Conservation (phyloP, 768 basidiomycete species). For the Ramaria sp. region DNA sequence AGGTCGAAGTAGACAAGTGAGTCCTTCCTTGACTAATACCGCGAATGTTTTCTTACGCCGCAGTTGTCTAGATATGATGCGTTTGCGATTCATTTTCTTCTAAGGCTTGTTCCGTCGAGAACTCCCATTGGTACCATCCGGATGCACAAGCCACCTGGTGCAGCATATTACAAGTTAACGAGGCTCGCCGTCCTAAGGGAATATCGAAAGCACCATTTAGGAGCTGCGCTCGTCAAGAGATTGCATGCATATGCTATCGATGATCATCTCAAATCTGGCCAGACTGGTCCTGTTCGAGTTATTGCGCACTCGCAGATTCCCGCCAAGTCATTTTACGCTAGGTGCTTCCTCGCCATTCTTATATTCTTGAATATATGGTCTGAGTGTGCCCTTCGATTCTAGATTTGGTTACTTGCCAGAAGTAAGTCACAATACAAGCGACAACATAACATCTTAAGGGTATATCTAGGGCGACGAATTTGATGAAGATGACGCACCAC, state of each 20-base stretch:
- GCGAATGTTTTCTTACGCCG: not conserved
- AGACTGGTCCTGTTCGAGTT: constrained; percentile 26
- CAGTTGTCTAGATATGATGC: constrained; percentile 42
- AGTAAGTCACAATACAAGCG: constrained; percentile 29
- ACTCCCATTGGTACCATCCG: constrained; percentile 67
- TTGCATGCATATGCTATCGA: constrained; percentile 49
- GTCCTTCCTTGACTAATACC: constrained; percentile 16
- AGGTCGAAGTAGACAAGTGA: constrained; percentile 67
- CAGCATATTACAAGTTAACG: constrained; percentile 58
- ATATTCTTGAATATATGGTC: not conserved
- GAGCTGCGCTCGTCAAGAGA: constrained; percentile 50
- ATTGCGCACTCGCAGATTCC: constrained; percentile 63
- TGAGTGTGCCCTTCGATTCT: constrained; percentile 10
- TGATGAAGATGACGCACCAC: constrained; percentile 77
- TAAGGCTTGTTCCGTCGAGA: constrained; percentile 52
- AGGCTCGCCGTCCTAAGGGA: constrained; percentile 59
- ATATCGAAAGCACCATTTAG: constrained; percentile 55
- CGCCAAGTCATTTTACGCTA: constrained; percentile 65
- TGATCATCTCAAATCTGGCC: constrained; percentile 24
- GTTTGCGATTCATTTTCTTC: constrained; percentile 57
- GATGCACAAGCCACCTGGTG: constrained; percentile 11
- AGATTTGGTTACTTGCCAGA: constrained; percentile 28
- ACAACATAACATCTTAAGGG: constrained; percentile 6
- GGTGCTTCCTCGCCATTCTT: constrained; percentile 34
- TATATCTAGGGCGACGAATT: constrained; percentile 52